Evolutionary conservation across 2,329 filamentous ascomycete genomes (phyloP), one percentile per base, ranked within the genome.

Genomic region (Hypoxylon sp.): DNA sequence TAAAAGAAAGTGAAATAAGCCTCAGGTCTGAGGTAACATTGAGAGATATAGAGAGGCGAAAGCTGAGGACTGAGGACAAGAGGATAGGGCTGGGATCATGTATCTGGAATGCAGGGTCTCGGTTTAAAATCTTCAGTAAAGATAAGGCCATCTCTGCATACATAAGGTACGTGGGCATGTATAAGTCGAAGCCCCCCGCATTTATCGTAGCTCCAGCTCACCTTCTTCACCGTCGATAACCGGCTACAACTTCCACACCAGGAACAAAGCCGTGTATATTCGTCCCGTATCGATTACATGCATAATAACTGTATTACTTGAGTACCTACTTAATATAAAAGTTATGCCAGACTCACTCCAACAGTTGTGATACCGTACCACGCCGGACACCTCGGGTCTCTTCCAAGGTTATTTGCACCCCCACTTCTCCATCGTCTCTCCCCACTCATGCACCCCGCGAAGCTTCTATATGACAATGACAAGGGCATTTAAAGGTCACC

Each of bases 241-340:
- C 72, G 69, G 64, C 30, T 72, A 56, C 49, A 69, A 62, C 68
- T 72, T 70, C 71, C 70, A 58, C 65, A 56, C 63, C 61, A n/a
- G 66, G 60, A 60, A 56, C 61, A 28, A 54, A 56, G 32, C 46
- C 55, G 34, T 28, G 30, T 11, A 10, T 32, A 32, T 32, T 32
- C 2, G 8, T 32, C 30, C 13, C 3, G 30, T 32, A 32, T 32
- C 30, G 4, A 32, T n/a, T n/a, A n/a, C n/a, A n/a, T n/a, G n/a
- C n/a, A n/a, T n/a, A n/a, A n/a, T n/a, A n/a, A n/a, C n/a, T n/a
- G n/a, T n/a, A n/a, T n/a, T n/a, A n/a, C n/a, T n/a, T n/a, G n/a
- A n/a, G n/a, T n/a, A n/a, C n/a, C n/a, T n/a, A n/a, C n/a, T n/a
- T n/a, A n/a, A n/a, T n/a, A 32, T 11, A 32, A 32, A 11, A 32